Conservation (phyloP, 1,284 basidiomycete species). For the Leccinum cinnamomeum region DNA sequence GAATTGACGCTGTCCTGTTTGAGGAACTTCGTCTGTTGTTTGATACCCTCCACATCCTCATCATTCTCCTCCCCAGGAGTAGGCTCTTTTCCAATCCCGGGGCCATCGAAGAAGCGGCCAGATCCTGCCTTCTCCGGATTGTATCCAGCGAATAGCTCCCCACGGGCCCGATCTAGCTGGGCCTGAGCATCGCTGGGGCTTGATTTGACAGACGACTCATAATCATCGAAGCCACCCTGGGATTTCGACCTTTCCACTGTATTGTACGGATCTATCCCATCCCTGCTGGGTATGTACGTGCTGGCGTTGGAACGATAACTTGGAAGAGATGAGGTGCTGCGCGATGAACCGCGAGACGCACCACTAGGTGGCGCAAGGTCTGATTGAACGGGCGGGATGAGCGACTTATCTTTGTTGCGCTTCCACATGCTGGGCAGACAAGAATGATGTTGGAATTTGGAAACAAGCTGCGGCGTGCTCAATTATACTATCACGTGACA, state of each 20-base stretch:
- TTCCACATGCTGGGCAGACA: conserved; percentile 46
- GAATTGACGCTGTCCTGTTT: conserved; percentile 94
- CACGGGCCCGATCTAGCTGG: conserved; percentile 65
- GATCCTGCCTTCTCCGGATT: conserved; percentile 58
- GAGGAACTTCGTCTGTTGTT: conserved; percentile 85
- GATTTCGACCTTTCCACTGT: conserved; percentile 29
- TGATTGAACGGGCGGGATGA: conserved; percentile 67
- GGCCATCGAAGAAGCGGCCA: conserved; percentile 67
- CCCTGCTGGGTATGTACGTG: conserved; percentile 66
- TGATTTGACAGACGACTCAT: conserved; percentile 39
- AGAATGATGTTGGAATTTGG: conserved; percentile 2
- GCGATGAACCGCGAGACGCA: conserved; percentile 34
- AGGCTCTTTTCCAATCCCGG: conserved; percentile 45
- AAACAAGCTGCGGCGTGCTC: conserved; percentile 1
- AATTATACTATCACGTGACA: conserved; percentile 20
- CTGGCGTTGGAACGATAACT: conserved; percentile 54
- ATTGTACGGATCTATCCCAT: conserved; percentile 54
- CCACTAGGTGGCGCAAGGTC: conserved; percentile 33
- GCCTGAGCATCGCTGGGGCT: conserved; percentile 49
- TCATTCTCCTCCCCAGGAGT: conserved; percentile 81
- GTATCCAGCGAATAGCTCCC: conserved; percentile 74
- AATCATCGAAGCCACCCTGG: conserved; percentile 21
- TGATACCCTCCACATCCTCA: conserved; percentile 96
- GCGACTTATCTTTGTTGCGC: conserved; percentile 42
- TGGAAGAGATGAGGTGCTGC: conserved; percentile 42